These are phyloP conservation scores for Talaromyces sp. DNA, from an alignment of 2,329 filamentous ascomycete genomes.

Conservation along the genomic window DNA sequence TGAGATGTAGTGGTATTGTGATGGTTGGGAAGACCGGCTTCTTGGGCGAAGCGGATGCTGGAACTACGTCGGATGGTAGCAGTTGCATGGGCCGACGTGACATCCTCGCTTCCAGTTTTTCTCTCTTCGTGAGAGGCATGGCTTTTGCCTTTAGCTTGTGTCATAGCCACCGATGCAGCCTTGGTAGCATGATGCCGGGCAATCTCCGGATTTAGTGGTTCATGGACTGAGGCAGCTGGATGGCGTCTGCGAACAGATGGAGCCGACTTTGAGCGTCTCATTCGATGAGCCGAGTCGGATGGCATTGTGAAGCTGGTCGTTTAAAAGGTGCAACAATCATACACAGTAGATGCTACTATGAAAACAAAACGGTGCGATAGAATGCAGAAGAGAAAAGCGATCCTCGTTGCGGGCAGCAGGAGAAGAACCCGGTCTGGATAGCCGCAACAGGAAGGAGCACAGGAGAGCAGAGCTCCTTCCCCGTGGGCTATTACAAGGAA, in stretches of 20 bases:
- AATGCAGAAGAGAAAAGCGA: not conserved
- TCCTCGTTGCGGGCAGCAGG: not conserved
- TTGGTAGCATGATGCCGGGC: constrained; percentile 32
- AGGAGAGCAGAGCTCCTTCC: not conserved
- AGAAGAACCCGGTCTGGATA: not conserved
- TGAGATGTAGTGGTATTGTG: not conserved
- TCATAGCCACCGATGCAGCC: constrained; percentile 41
- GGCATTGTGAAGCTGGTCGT: constrained; percentile 16
- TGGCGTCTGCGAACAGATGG: constrained; percentile 31
- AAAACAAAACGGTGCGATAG: constrained; percentile 8
- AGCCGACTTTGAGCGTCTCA: constrained; percentile 35
- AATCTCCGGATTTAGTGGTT: constrained; percentile 25
- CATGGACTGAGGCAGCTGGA: constrained; percentile 16
- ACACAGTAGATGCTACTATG: constrained; percentile 7
- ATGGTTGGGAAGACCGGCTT: constrained; percentile 6
- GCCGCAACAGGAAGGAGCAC: not conserved
- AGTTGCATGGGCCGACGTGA: constrained; percentile 20
- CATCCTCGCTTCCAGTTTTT: constrained; percentile 15
- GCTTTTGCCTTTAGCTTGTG: constrained; percentile 26
- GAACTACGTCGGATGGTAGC: constrained; percentile 15
- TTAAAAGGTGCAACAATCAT: constrained; percentile 2
- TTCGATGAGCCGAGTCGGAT: constrained; percentile 22
- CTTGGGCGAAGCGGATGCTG: constrained; percentile 14
- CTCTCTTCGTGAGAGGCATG: constrained; percentile 13
- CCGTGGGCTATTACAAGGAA: not conserved